These are phyloP conservation scores for Biscogniauxia mediterranea DNA, from an alignment of 2,329 filamentous ascomycete species.

Conservation along the genomic window DNA sequence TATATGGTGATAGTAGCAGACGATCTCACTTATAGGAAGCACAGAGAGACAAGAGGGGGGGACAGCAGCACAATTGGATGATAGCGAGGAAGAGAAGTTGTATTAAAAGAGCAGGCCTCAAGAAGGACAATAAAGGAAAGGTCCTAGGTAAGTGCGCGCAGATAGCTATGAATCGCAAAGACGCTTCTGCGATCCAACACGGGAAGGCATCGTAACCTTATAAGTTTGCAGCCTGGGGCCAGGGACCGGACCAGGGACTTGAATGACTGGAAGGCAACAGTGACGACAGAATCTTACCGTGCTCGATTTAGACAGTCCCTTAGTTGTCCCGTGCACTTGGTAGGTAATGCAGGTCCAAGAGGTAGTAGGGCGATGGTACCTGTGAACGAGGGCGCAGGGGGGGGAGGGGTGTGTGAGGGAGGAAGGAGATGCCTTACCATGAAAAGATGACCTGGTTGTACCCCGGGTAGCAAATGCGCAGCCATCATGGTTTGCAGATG, in stretches of 20 bases:
- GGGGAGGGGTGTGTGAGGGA: conserved; percentile 12
- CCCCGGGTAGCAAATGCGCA: conserved; percentile 15
- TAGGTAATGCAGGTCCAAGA: conserved; percentile 9
- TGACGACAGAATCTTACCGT: conserved; percentile 29
- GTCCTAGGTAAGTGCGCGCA: conserved; percentile 25
- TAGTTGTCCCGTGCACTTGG: conserved; percentile 19
- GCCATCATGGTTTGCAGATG: conserved; percentile 11
- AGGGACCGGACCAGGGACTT: conserved; percentile 19
- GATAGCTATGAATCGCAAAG: conserved; percentile 32
- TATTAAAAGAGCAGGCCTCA: conserved; percentile 21
- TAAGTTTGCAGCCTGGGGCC: conserved; percentile 44
- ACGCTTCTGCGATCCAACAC: conserved; percentile 21
- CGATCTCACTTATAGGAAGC: conserved; percentile 18
- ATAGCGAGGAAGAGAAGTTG: conserved; percentile 22
- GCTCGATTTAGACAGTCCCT: conserved; percentile 25
- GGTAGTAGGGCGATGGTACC: conserved; percentile 20
- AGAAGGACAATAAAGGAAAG: conserved; percentile 27
- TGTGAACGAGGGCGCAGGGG: conserved; percentile 20
- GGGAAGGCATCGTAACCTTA: conserved; percentile 55
- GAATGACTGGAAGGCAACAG: conserved; percentile 27
- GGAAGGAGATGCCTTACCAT: conserved; percentile 26
- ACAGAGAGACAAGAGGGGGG: conserved; percentile 24
- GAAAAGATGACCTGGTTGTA: conserved; percentile 9
- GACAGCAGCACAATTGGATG: conserved; percentile 13
- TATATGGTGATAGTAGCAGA: conserved; percentile 16